Percentiles rank a stretch among this genome's conserved stretches.
phyloP scores from a whole-genome alignment of 1,284 basidiomycete species.

The Melampsora larici-populina region DNA sequence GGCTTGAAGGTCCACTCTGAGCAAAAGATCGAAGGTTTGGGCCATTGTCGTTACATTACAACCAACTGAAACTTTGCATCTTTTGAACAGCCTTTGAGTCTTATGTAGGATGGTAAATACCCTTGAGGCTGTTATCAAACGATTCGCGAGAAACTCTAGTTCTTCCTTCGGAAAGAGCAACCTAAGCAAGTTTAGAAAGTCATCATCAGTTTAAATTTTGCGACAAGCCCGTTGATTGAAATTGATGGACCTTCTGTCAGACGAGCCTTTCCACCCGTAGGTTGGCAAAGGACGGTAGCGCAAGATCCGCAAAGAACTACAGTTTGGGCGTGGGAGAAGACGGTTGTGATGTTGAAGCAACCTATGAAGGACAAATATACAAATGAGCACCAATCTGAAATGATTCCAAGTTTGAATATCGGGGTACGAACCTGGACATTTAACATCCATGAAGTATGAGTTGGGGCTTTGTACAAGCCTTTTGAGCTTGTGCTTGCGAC shows the following conservation, averaged over 20 bases:
- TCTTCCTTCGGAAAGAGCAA: slow-evolving; percentile 60
- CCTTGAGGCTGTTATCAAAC: too few relatives aligned
- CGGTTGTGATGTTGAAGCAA: slow-evolving; percentile 81
- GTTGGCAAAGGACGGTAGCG: slow-evolving; percentile 93
- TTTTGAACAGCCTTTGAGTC: too few relatives aligned
- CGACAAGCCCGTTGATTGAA: not conserved
- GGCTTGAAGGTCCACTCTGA: too few relatives aligned
- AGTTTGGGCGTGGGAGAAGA: slow-evolving; percentile 58
- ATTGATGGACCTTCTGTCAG: slow-evolving; percentile 78
- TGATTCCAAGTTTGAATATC: not conserved
- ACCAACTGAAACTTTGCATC: too few relatives aligned
- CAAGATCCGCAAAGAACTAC: slow-evolving; percentile 67
- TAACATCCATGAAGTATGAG: slow-evolving; percentile 99
- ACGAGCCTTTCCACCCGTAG: slow-evolving; percentile 96
- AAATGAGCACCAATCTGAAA: slow-evolving; percentile 49
- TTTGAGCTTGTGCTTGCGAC: slow-evolving; percentile 88
- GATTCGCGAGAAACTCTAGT: slow-evolving; percentile 48
- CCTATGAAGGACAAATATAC: not conserved
- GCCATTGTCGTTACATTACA: too few relatives aligned
- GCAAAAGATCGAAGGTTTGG: too few relatives aligned
- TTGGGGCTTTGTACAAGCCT: slow-evolving; percentile 86
- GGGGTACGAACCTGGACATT: slow-evolving; percentile 75
- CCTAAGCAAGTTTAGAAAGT: slow-evolving; percentile 57
- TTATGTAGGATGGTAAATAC: too few relatives aligned
- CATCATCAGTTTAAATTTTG: not conserved